Percentiles rank a stretch among this genome's conserved stretches.
These are phyloP conservation scores for Aspergillus intermedius DNA, from an alignment of 2,329 filamentous ascomycete genomes.

Conservation along the genomic window DNA sequence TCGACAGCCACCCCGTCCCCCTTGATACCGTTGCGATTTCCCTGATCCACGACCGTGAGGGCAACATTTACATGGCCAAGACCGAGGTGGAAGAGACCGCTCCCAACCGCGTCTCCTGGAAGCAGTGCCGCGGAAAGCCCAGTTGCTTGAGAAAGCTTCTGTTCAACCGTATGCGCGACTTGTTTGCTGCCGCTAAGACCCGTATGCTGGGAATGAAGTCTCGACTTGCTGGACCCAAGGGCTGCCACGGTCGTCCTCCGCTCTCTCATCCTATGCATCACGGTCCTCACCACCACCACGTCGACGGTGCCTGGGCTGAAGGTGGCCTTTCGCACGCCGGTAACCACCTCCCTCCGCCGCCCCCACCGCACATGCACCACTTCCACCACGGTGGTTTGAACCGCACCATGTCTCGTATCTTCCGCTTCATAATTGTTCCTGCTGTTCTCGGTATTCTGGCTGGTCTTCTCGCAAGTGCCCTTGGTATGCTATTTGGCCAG, in stretches of 20 bases:
- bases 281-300: not conserved
- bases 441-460: constrained; percentile 41
- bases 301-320: not conserved
- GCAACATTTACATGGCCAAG: constrained; percentile 32
- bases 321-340: not conserved
- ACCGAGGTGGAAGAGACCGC: constrained; percentile 33
- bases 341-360: constrained; percentile 10
- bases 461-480: constrained; percentile 38
- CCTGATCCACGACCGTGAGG: constrained; percentile 30
- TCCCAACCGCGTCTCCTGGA: constrained; percentile 34
- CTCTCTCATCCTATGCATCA: constrained; percentile 7
- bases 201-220: constrained; percentile 27
- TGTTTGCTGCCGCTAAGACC: constrained; percentile 33
- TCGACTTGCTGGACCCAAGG: constrained; percentile 21
- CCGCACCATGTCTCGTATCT: constrained; percentile 33
- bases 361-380: constrained; percentile 25
- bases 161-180: constrained; percentile 31
- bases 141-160: constrained; percentile 35
- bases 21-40: constrained; percentile 39
- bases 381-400: constrained; percentile 30
- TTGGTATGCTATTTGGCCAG: constrained; percentile 45
- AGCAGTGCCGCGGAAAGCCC: constrained; percentile 36
- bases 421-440: constrained; percentile 41
- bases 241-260: constrained; percentile 24
- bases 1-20: constrained; percentile 37